Evolutionary conservation across 2,329 filamentous ascomycete species (phyloP), one percentile per base, ranked within the genome.

Genomic region (Aspergillus pseudoviridinutans): DNA sequence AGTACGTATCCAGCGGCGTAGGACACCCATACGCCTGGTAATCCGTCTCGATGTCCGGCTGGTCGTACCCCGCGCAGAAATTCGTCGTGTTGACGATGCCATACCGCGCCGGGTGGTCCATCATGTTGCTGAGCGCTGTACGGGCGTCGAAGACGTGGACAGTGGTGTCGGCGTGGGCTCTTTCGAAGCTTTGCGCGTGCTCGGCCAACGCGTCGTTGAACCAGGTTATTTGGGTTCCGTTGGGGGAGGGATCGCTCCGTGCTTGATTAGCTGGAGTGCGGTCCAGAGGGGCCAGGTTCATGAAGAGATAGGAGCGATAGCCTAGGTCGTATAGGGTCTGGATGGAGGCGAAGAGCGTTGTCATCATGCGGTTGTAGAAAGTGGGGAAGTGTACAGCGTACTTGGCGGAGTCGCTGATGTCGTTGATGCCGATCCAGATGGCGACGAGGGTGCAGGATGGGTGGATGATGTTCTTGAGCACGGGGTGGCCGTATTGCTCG

Each of bases 371-470:
- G 3, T 75, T 67, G 64, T 82, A 83, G 61, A 81, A 77, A 0
- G 64, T 68, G 3, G 73, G 71, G 59, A 82, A 83, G 10, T 74
- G 70, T 12, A 78, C 72, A 32, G 70, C 72, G 50, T 76, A 77
- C 44, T 77, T 74, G 14, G 69, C 72, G 6, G 77, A 77, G 64
- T 85, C 82, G 60, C 74, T 76, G 59, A 85, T 81, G 56, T 85
- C 82, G 64, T 85, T 85, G 58, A 84, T 71, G 2, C 80, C 83
- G 49, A 84, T 85, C 78, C 79, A 85, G 41, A 83, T 66, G 2
- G 78, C 78, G 0, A 83, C 75, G 1, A 84, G 70, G 1, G 78
- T 74, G 20, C 56, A 68, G 3, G 69, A 61, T 17, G 74, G 68
- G 9, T 58, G 24, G 5, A 77, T 63, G 20, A 76, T 51, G 8